phyloP scores from a whole-genome alignment of 345 rosid species.

The Corymbia maculata region DNA sequence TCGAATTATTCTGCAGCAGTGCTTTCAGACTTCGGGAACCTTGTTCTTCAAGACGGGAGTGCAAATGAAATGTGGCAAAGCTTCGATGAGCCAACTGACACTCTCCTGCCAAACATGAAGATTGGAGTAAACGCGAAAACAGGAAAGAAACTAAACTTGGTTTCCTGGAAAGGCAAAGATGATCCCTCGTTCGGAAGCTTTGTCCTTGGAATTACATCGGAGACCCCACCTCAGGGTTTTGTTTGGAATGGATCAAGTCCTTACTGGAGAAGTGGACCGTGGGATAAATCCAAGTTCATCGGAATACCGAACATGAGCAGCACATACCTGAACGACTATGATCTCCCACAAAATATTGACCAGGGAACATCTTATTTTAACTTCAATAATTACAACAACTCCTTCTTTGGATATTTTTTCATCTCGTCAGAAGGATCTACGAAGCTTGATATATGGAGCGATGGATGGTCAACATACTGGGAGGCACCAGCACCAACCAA shows the following conservation, averaged over 20 bases:
- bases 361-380: background rate
- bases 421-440: slow-evolving; percentile 5
- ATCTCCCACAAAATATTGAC: background rate
- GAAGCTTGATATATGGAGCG: background rate
- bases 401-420: background rate
- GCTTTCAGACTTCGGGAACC: slow-evolving; percentile 18
- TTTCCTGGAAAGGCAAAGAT: slow-evolving; percentile 12
- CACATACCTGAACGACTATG: background rate
- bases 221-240: slow-evolving; percentile 16
- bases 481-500: slow-evolving; percentile 5
- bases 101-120: slow-evolving; percentile 22
- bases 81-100: slow-evolving; percentile 28
- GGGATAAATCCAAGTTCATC: slow-evolving; percentile 2
- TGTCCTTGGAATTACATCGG: slow-evolving; percentile 3
- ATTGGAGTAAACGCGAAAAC: slow-evolving; percentile 7
- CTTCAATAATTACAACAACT: background rate
- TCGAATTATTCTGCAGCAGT: background rate
- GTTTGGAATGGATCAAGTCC: background rate
- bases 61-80: slow-evolving; percentile 19
- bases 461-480: background rate
- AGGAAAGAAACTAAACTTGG: slow-evolving; percentile 2
- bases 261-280: background rate
- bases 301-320: background rate
- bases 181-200: slow-evolving; percentile 23
- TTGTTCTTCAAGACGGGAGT: slow-evolving; percentile 5